Percentiles rank a stretch among this genome's conserved stretches.
These are phyloP conservation scores for Dictyostelium capitatum DNA, from an alignment of 78 protist genomes.

Conservation along the genomic window DNA sequence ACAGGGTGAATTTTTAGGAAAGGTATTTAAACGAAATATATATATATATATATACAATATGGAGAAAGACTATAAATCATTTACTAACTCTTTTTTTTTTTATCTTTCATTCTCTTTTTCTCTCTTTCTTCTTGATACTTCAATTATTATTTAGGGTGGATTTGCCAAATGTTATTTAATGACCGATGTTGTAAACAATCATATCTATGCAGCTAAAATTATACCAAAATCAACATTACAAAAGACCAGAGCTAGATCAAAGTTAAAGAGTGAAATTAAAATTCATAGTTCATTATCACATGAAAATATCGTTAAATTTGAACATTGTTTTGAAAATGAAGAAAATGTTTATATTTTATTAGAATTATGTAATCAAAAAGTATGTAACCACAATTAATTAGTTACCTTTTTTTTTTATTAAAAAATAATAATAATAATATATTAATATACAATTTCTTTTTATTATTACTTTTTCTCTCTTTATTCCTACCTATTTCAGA, in stretches of 20 bases:
- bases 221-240: constrained; percentile 87
- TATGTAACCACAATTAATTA: not conserved
- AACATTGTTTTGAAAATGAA: constrained; percentile 93
- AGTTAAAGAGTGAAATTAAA: constrained; percentile 94
- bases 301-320: constrained; percentile 92
- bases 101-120: not conserved
- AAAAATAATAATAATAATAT: not conserved
- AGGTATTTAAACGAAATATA: constrained; percentile 11
- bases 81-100: not conserved
- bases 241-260: constrained; percentile 88
- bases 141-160: constrained; percentile 89
- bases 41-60: no score
- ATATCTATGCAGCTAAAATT: constrained; percentile 93
- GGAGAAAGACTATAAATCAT: not conserved
- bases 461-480: not conserved
- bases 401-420: constrained; percentile 67
- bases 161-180: constrained; percentile 95
- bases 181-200: constrained; percentile 80
- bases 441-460: not conserved
- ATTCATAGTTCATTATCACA: constrained; percentile 95
- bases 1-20: constrained; percentile 79
- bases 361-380: constrained; percentile 96
- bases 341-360: constrained; percentile 95
- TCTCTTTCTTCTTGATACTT: not conserved
- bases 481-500: constrained; percentile 21